Evolutionary conservation across 169 alveolate genomes (phyloP).

Genomic region (Plasmodium fragile): DNA sequence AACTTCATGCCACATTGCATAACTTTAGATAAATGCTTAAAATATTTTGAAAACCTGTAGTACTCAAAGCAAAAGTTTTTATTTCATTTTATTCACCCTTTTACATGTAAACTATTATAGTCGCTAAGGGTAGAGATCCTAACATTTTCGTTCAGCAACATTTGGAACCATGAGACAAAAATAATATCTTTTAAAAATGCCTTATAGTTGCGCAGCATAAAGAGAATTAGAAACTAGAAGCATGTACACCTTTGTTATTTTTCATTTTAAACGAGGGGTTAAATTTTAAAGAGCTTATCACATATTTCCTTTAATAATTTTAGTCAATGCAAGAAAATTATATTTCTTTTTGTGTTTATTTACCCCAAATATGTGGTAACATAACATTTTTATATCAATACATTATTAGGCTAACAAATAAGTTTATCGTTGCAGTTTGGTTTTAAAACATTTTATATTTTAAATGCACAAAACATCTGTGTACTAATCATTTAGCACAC

Average conservation of each 20-base stretch:
- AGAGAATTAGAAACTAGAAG: not conserved
- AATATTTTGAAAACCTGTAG: not conserved
- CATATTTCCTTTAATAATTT: not conserved
- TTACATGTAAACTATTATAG: not conserved
- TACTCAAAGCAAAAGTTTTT: not conserved
- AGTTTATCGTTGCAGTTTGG: not conserved
- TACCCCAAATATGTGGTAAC: not conserved
- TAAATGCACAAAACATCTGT: not conserved
- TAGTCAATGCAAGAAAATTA: not conserved
- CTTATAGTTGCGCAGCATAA: not conserved
- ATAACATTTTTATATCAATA: not conserved
- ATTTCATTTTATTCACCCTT: not conserved
- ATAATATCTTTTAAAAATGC: not conserved
- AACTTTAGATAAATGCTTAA: not conserved
- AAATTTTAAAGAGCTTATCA: not conserved
- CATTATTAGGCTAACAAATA: not conserved
- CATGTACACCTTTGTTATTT: not conserved
- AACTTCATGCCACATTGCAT: not conserved
- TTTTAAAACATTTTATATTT: not conserved
- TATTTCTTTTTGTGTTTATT: not conserved
- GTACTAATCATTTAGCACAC: constrained; percentile 4
- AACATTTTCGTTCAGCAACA: not conserved
- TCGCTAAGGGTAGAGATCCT: not conserved
- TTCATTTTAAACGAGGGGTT: not conserved
- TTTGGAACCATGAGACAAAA: not conserved